These are phyloP conservation scores for Psidium friedrichsthalianum DNA, from an alignment of 345 rosid species.

Conservation along the genomic window DNA sequence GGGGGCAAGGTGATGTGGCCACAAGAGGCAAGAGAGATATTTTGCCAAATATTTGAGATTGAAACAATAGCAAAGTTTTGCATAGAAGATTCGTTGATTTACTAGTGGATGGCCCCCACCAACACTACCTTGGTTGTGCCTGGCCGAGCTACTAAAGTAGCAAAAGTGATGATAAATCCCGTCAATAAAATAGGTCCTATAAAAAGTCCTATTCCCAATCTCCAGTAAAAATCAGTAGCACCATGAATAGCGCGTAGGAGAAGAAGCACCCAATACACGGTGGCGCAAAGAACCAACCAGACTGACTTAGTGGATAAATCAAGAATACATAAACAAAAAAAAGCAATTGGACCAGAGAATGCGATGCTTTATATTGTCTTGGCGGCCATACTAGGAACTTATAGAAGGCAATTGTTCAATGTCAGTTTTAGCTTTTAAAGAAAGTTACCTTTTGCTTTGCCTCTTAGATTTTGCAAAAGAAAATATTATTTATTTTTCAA, in stretches of 20 bases:
- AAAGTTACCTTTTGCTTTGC: neutral
- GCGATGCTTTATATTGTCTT: no score
- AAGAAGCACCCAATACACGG: no score
- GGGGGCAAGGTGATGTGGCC: neutral
- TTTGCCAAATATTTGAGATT: neutral
- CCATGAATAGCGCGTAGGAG: no score
- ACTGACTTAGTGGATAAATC: neutral
- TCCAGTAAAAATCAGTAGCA: no score
- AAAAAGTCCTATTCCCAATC: no score
- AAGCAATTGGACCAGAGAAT: neutral
- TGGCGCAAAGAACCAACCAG: neutral
- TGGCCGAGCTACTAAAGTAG: no score
- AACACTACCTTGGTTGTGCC: neutral
- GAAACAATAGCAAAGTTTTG: neutral
- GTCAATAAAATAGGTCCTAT: no score
- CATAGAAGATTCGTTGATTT: neutral
- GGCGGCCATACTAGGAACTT: neutral
- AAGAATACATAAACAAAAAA: neutral
- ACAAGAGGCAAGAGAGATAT: neutral
- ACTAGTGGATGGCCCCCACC: neutral
- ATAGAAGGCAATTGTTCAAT: neutral
- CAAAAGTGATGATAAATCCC: no score
- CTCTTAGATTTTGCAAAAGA: neutral
- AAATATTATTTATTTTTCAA: neutral
- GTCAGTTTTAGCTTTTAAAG: neutral